phyloP scores from a whole-genome alignment of 257 asterid genomes.

The Nicotiana noctiflora region DNA sequence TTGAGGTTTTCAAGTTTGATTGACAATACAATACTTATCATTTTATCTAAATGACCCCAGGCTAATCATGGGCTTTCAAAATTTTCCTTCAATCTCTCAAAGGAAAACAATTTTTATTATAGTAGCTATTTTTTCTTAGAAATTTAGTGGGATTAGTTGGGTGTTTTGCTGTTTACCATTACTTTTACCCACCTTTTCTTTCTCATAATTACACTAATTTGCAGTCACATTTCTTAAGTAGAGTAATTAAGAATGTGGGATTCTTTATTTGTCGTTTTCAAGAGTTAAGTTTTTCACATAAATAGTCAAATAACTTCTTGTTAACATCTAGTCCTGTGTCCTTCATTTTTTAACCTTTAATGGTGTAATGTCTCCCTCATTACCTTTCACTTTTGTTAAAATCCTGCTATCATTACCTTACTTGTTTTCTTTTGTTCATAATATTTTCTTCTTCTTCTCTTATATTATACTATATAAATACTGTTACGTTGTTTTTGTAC shows the following conservation, averaged over 20 bases:
- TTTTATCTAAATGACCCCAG: background rate
- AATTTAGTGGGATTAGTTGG: constrained; percentile 1
- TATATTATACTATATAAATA: too few species aligned
- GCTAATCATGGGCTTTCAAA: background rate
- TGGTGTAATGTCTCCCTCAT: constrained; percentile 2
- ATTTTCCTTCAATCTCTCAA: background rate
- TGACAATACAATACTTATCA: background rate
- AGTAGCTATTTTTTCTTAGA: background rate
- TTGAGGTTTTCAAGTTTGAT: background rate
- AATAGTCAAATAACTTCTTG: background rate
- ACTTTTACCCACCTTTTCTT: background rate
- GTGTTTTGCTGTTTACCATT: constrained; percentile 1
- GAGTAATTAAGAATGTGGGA: constrained; percentile 1
- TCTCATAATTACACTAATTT: background rate
- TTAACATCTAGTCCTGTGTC: background rate
- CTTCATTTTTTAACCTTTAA: background rate
- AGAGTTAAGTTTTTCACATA: background rate
- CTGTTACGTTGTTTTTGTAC: too few species aligned
- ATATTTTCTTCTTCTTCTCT: background rate
- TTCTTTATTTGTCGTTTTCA: background rate
- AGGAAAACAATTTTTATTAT: background rate
- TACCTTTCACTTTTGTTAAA: constrained; percentile 2
- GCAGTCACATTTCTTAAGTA: background rate
- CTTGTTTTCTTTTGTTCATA: background rate
- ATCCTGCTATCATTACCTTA: constrained; percentile 9